Conservation (phyloP, 1,139 yeast species). For the Chernovozyma aurita region DNA sequence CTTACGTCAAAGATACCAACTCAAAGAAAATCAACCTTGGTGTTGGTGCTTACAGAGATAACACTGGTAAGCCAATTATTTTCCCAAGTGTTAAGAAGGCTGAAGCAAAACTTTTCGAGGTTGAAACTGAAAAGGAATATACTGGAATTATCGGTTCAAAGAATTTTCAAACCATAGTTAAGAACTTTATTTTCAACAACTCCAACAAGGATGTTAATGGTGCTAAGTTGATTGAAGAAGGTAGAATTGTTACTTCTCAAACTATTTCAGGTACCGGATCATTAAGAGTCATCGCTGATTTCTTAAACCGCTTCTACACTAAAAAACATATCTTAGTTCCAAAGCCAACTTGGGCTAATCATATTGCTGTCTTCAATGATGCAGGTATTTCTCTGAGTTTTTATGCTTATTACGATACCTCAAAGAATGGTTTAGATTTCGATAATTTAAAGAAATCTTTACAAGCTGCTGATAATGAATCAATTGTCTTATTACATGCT, state of each 20-base stretch:
- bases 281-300: conserved; percentile 52
- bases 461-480: conserved; percentile 41
- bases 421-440: conserved; percentile 50
- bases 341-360: conserved; percentile 76
- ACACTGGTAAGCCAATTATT: conserved; percentile 43
- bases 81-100: conserved; percentile 48
- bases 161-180: conserved; percentile 44
- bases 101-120: conserved; percentile 33
- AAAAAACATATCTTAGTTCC: conserved; percentile 51
- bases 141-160: conserved; percentile 52
- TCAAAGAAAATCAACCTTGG: conserved; percentile 44
- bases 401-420: conserved; percentile 51
- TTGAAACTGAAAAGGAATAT: conserved; percentile 53
- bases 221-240: conserved; percentile 40
- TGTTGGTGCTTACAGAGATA: conserved; percentile 49
- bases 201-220: conserved; percentile 46
- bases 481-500: conserved; percentile 80
- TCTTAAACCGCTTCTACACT: conserved; percentile 44
- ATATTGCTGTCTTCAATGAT: conserved; percentile 52
- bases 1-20: conserved; percentile 39
- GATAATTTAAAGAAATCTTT: conserved; percentile 45
- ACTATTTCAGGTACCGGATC: conserved; percentile 62
- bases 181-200: conserved; percentile 48
- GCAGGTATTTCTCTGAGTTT: conserved; percentile 42
- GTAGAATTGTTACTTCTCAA: conserved; percentile 51